phyloP scores from a whole-genome alignment of 768 basidiomycete species.

The Panellus pusillus region DNA sequence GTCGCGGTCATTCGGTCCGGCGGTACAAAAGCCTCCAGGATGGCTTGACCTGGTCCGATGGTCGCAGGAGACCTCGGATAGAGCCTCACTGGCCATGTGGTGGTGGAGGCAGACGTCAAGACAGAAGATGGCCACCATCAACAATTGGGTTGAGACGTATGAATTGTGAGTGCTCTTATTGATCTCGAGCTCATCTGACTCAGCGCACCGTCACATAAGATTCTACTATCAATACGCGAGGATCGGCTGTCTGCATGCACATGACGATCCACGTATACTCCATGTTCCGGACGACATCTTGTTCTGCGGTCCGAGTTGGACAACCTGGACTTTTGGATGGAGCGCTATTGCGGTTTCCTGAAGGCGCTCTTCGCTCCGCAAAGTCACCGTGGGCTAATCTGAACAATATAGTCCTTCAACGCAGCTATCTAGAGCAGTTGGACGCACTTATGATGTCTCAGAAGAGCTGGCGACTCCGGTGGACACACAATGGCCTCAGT shows the following conservation, averaged over 20 bases:
- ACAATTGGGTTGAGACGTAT: slow-evolving; percentile 36
- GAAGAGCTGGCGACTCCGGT: slow-evolving; percentile 13
- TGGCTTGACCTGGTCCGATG: slow-evolving; percentile 46
- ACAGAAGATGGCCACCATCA: slow-evolving; percentile 21
- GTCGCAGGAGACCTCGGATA: slow-evolving; percentile 30
- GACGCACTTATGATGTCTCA: slow-evolving; percentile 25
- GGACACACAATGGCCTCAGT: background rate
- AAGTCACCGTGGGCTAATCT: slow-evolving; percentile 21
- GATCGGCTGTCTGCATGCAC: slow-evolving; percentile 21
- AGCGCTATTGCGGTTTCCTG: slow-evolving; percentile 26
- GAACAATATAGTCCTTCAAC: slow-evolving; percentile 10
- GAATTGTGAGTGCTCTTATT: slow-evolving; percentile 29
- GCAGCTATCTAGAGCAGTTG: slow-evolving; percentile 29
- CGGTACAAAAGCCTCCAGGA: slow-evolving; percentile 40
- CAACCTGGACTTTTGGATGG: slow-evolving; percentile 27
- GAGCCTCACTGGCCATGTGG: slow-evolving; percentile 21
- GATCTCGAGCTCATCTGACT: background rate
- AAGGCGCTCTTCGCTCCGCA: slow-evolving; percentile 16
- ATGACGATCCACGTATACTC: slow-evolving; percentile 24
- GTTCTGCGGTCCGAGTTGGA: slow-evolving; percentile 24
- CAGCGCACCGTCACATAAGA: background rate
- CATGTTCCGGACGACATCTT: slow-evolving; percentile 25
- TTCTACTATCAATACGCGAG: slow-evolving; percentile 34
- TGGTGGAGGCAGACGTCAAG: background rate
- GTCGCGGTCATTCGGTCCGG: slow-evolving; percentile 1